These are phyloP conservation scores for Xylariales sp. DNA, from an alignment of 2,329 filamentous ascomycete genomes.

Conservation along the genomic window DNA sequence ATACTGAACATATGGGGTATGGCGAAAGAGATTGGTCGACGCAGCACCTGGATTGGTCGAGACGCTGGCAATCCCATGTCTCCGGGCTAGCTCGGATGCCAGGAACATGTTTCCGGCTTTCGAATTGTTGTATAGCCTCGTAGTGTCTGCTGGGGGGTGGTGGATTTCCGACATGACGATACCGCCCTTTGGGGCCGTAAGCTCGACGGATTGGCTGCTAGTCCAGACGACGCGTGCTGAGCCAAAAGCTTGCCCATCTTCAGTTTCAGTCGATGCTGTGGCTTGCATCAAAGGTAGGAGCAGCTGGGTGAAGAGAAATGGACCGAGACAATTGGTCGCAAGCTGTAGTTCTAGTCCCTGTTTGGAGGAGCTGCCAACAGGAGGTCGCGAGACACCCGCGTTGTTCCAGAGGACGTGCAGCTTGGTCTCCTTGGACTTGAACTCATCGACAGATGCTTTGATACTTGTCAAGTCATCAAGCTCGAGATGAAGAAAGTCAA, in stretches of 20 bases:
- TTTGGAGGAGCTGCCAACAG: conserved; percentile 41
- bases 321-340: conserved; percentile 52
- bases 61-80: conserved; percentile 29
- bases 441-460: conserved; percentile 27
- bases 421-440: conserved; percentile 33
- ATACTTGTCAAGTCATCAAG: conserved; percentile 39
- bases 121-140: conserved; percentile 38
- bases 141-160: conserved; percentile 32
- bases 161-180: conserved; percentile 39
- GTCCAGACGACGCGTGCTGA: conserved; percentile 40
- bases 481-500: conserved; percentile 38
- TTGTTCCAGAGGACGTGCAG: conserved; percentile 44
- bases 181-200: conserved; percentile 34
- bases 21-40: conserved; percentile 40
- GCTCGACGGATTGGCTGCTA: conserved; percentile 38
- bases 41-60: conserved; percentile 38
- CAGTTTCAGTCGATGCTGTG: conserved; percentile 31
- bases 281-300: conserved; percentile 50
- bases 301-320: conserved; percentile 51
- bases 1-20: conserved; percentile 35
- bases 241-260: background rate
- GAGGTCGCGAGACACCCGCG: conserved; percentile 41
- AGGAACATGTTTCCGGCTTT: conserved; percentile 42
- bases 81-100: conserved; percentile 35
- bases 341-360: conserved; percentile 54